Evolutionary conservation across 1,284 basidiomycete genomes (phyloP), one percentile per base, ranked within the genome.

Genomic region (Mycosarcoma mackinlayi): DNA sequence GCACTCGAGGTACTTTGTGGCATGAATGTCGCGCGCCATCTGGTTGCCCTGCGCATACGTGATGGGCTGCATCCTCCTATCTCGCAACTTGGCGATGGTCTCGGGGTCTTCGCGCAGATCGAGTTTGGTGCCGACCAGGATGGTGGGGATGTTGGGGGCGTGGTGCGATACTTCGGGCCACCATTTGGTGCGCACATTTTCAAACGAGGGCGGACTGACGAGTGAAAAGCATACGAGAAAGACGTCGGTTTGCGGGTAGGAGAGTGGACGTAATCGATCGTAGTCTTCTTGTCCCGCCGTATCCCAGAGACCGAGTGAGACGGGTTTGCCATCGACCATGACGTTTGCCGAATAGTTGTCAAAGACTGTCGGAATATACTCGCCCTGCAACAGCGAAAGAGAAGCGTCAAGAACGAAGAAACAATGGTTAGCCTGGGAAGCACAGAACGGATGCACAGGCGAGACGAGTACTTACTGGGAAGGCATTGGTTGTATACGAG

Each of bases 151-250:
- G 92, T 96, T 84, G 53, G 96, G 96, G 27, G 95, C 94, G 85
- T 98, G 95, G 84, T 98, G 96, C 41, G 66, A 57, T 55, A 78
- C 75, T 51, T 76, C 79, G 33, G 85, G 85, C 82, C 83, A 85
- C 85, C 85, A 85, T 82, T 98, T 98, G 76, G 93, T 96, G 85
- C 91, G 89, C 63, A 98, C 93, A 87, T 98, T 99, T 86, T 98
- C 96, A 83, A 94, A 98, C 84, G 91, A 93, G 23, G 96, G 93
- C 28, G 96, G 96, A 78, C 92, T 94, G 81, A 97, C 94, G 69
- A 98, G 88, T 42, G 93, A 96, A 87, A 98, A 99, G 84, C 96
- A 98, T 84, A 98, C 94, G 83, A 99, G 87, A 86, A 99, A 98
- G 34, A 99, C 94, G 83, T 99, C 96, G 50, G 96, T 98, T 85